phyloP scores from a whole-genome alignment of 345 rosid species.

The Theobroma cacao region DNA sequence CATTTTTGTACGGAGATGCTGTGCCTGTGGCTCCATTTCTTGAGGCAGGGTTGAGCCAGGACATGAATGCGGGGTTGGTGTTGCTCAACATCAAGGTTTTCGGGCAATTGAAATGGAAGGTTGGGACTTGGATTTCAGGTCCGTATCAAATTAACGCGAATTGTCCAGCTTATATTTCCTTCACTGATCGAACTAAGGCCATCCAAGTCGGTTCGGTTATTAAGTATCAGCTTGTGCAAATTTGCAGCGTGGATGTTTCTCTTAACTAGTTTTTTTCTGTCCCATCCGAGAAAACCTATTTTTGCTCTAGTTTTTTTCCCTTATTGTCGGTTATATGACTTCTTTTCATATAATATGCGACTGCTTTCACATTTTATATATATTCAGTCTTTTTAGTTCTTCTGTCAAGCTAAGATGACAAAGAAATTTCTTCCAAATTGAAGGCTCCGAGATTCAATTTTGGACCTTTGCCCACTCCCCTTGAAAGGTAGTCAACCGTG shows the following conservation, averaged over 20 bases:
- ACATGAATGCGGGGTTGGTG: slow-evolving; percentile 50
- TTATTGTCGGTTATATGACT: background rate
- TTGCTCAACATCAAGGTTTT: slow-evolving; percentile 51
- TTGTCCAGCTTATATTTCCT: slow-evolving; percentile 55
- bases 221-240: slow-evolving; percentile 53
- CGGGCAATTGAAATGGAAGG: slow-evolving; percentile 65
- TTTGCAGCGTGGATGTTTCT: slow-evolving; percentile 57
- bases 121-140: slow-evolving; percentile 76
- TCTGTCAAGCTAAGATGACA: background rate
- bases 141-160: slow-evolving; percentile 50
- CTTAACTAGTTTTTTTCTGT: background rate
- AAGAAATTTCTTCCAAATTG: background rate
- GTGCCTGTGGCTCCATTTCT: slow-evolving; percentile 53
- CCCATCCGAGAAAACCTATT: background rate
- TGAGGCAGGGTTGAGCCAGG: slow-evolving; percentile 42
- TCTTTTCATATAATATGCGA: background rate
- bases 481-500: background rate
- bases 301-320: background rate
- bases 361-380: background rate
- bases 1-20: slow-evolving; percentile 41
- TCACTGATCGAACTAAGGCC: slow-evolving; percentile 17
- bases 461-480: background rate
- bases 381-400: background rate
- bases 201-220: slow-evolving; percentile 25
- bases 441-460: background rate